A percentile compares a stretch with the other conserved stretches of the same genome.
Evolutionary conservation across 371 early-diverging fungal genomes (phyloP).

Genomic region (Mucor racemosus): DNA sequence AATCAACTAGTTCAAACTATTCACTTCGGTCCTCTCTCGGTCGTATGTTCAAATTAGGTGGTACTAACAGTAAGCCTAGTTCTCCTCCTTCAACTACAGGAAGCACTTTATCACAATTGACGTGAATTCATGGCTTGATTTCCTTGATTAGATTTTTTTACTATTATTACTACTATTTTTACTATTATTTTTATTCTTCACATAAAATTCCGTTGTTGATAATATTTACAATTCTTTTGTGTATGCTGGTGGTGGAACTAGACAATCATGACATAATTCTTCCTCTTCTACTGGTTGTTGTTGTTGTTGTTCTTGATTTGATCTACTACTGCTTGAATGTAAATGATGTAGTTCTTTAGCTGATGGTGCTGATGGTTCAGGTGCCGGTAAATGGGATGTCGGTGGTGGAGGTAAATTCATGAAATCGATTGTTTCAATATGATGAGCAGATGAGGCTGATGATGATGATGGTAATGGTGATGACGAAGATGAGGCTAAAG

Average conservation of each 20-base stretch:
- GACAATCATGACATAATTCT: slow-evolving; percentile 24
- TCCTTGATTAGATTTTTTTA: background rate
- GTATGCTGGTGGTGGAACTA: slow-evolving; percentile 26
- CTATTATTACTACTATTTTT: slow-evolving; percentile 16
- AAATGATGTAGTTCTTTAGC: slow-evolving; percentile 19
- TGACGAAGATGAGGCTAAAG: background rate
- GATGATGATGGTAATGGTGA: background rate
- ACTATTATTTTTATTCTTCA: slow-evolving; percentile 14
- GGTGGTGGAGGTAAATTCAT: slow-evolving; percentile 6
- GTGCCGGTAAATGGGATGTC: slow-evolving; percentile 4
- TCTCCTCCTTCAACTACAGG: slow-evolving; percentile 14
- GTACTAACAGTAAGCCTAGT: slow-evolving; percentile 15
- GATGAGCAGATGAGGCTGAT: background rate
- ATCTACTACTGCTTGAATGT: background rate
- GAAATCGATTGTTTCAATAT: background rate
- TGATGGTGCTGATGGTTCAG: slow-evolving; percentile 32
- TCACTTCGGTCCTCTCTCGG: slow-evolving; percentile 43
- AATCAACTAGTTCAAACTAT: slow-evolving; percentile 40
- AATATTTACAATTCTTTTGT: slow-evolving; percentile 5
- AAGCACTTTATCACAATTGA: slow-evolving; percentile 22
- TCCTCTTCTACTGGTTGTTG: background rate
- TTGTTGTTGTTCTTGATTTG: background rate
- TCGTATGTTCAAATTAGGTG: slow-evolving; percentile 47
- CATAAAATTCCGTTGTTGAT: background rate
- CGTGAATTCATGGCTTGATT: slow-evolving; percentile 26